Evolutionary conservation across 2,329 filamentous ascomycete genomes (phyloP), one percentile per base, ranked within the genome.

Genomic region (Fusarium humuli): DNA sequence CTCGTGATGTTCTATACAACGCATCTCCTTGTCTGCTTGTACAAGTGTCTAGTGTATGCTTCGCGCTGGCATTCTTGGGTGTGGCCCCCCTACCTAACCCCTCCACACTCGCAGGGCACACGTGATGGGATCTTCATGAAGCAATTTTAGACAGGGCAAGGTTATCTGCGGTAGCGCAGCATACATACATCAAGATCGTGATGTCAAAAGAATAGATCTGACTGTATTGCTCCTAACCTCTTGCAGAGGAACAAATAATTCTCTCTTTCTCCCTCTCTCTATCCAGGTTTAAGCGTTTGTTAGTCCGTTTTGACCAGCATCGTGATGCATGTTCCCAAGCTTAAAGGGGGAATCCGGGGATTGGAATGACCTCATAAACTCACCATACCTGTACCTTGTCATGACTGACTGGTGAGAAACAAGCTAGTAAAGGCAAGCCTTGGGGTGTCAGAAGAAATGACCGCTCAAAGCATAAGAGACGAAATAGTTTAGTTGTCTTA

Each of bases 71-170:
- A 57, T 61, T 54, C 57, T 57, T 67, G 53, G 47, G 61, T 40
- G 50, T 49, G 42, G 46, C 48, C 65, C 71, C 71, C 57, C 61
- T 47, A 29, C 29, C 25, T 49, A 49, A 49, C 50, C 61, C 59
- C 60, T 72, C 72, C 70, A 71, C 73, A 64, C 34, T 48, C 53
- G 46, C 11, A 37, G 22, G 50, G 18, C 14, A 67, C 71, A 75
- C 70, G 71, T 75, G 73, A 75, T 67, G 60, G 54, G 73, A 75
- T 75, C 73, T 73, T 73, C 73, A 73, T 61, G 66, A 41, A 66
- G 55, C 55, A 74, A 74, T 74, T 74, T 71, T 48, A 53, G 65
- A 61, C 14, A 58, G 22, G 27, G 45, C 64, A 71, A 70, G 63
- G 67, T 68, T 59, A 65, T 57, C 46, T 64, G 50, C 42, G 42